A percentile compares a stretch with the other conserved stretches of the same genome.
Evolutionary conservation across 2,329 filamentous ascomycete species (phyloP).

Genomic region (Neocucurbitaria cava): DNA sequence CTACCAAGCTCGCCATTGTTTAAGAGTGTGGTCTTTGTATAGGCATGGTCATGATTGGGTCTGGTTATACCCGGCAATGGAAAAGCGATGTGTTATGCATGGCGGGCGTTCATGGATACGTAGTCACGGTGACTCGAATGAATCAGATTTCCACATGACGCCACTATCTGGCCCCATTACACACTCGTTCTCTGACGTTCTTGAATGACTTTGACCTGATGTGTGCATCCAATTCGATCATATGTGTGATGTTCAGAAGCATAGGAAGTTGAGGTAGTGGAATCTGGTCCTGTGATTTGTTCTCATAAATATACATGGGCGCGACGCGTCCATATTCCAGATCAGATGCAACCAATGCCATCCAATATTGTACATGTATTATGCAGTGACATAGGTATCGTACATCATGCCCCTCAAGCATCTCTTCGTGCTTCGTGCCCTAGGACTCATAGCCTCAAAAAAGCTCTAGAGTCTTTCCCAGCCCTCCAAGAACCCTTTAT

Average conservation of each 20-base stretch:
- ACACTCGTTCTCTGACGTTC: background rate
- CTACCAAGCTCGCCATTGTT: slow-evolving; percentile 97
- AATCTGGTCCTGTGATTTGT: background rate
- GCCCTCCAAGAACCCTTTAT: slow-evolving; percentile 1
- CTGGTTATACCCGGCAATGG: slow-evolving; percentile 42
- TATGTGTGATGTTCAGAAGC: background rate
- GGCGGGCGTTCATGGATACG: slow-evolving; percentile 46
- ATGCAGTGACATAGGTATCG: slow-evolving; percentile 11
- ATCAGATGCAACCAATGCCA: background rate
- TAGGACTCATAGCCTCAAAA: background rate
- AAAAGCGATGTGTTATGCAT: slow-evolving; percentile 48
- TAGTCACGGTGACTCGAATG: slow-evolving; percentile 48
- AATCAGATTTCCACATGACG: slow-evolving; percentile 45
- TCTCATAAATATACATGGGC: background rate
- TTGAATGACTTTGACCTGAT: background rate
- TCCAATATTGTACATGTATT: slow-evolving; percentile 11
- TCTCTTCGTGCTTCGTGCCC: background rate
- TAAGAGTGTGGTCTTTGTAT: slow-evolving; percentile 61
- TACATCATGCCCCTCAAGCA: slow-evolving; percentile 5
- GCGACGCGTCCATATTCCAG: background rate
- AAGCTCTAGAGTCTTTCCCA: background rate
- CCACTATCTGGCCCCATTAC: slow-evolving; percentile 15
- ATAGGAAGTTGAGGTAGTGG: background rate
- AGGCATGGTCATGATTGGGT: slow-evolving; percentile 35
- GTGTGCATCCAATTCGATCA: background rate